Evolutionary conservation across 352 stramenopile genomes (phyloP), one percentile per base, ranked within the genome.

Genomic region (Phytophthora chlamydospora): DNA sequence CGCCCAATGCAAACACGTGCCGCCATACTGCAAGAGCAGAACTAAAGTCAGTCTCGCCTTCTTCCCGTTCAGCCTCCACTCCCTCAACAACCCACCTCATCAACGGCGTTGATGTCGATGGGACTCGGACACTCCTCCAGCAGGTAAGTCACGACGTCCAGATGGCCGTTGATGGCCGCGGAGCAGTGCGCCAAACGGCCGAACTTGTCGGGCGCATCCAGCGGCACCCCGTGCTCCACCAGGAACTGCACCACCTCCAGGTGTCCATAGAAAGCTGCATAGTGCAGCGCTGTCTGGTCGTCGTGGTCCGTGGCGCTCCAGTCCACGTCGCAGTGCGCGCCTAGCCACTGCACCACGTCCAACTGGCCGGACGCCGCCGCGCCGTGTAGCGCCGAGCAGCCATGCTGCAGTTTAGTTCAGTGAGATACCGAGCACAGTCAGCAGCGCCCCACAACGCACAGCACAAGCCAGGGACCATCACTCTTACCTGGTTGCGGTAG

Each of bases 91-190:
- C 69, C 2, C 35, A 93, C 85, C 76, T 95, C 87, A 29, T 96
- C 87, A 43, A 93, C 90, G 50, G 85, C 80, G 55, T 96, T 96
- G 48, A 96, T 93, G 51, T 96, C 84, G 51, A 96, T 91, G 33
- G 85, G 82, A 34, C 85, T 75, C 9, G 66, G 71, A 47, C 85
- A 93, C 43, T 96, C 87, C 39, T 96, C 87, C 55, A 96, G 50
- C 29, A 96, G 52, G 57, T 92, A 96, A 57, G 73, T 42, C 29
- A 96, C 83, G 12, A 96, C 87, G 44, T 96, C 87, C 68, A 96
- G 73, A 40, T 96, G 87, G 14, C 87, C 87, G 43, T 96, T 96
- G 16, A 96, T 89, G 16, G 87, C 87, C 10, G 85, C 87, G 1
- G 83, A 91, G 66, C 84, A 93, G 35, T 96, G 87, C 34, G 85